Conservation (phyloP, 768 basidiomycete genomes). For the Daedalea quercina region DNA sequence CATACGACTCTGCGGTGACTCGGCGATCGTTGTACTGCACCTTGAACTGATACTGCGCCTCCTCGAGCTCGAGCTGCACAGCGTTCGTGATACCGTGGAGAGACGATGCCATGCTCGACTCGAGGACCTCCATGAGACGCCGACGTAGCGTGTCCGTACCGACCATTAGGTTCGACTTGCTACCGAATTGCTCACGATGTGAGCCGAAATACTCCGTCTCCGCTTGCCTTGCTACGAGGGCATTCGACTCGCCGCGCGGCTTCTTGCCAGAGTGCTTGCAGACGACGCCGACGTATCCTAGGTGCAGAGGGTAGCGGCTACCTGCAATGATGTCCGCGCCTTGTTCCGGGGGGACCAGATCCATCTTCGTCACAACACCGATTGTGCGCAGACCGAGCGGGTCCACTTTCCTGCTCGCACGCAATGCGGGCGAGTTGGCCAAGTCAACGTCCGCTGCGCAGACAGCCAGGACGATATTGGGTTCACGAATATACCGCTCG, state of each 20-base stretch:
- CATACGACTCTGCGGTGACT: slow-evolving; percentile 93
- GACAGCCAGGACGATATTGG: slow-evolving; percentile 98
- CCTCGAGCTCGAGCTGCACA: slow-evolving; percentile 94
- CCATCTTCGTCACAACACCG: slow-evolving; percentile 99
- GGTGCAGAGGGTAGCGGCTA: slow-evolving; percentile 92
- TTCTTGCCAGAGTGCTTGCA: slow-evolving; percentile 68
- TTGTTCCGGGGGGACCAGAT: slow-evolving; percentile 80
- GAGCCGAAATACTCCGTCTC: slow-evolving; percentile 65
- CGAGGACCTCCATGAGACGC: slow-evolving; percentile 93
- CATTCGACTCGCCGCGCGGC: slow-evolving; percentile 40
- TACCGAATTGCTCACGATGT: slow-evolving; percentile 57
- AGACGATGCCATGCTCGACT: slow-evolving; percentile 95
- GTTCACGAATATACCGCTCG: slow-evolving; percentile 97
- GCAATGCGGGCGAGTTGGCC: slow-evolving; percentile 93
- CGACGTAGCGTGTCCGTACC: slow-evolving; percentile 88
- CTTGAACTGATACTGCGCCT: slow-evolving; percentile 98
- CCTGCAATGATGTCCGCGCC: slow-evolving; percentile 79
- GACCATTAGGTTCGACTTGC: slow-evolving; percentile 67
- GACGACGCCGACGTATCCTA: slow-evolving; percentile 97
- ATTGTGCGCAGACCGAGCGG: slow-evolving; percentile 93
- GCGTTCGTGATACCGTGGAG: slow-evolving; percentile 95
- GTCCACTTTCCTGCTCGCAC: slow-evolving; percentile 90
- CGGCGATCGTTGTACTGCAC: slow-evolving; percentile 96
- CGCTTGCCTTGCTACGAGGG: slow-evolving; percentile 42
- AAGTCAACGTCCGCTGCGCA: slow-evolving; percentile 98